phyloP scores from a whole-genome alignment of 2,329 filamentous ascomycete species.

The Aspergillus brasiliensis region DNA sequence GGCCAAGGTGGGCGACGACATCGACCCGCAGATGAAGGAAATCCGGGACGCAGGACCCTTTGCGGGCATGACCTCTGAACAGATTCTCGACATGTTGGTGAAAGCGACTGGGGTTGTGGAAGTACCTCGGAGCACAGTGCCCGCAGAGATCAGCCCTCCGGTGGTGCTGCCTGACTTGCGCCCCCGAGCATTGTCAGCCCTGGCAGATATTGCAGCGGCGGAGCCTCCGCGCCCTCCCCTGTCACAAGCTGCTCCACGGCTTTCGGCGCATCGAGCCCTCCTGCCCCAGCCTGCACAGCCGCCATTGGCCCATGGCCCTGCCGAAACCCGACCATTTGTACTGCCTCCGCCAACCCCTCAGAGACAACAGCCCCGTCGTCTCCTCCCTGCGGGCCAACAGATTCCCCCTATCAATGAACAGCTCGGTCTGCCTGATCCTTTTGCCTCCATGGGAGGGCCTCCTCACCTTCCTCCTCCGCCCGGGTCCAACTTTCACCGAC shows the following conservation, averaged over 20 bases:
- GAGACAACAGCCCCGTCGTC: constrained; percentile 38
- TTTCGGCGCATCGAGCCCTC: constrained; percentile 30
- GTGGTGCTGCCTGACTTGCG: constrained; percentile 15
- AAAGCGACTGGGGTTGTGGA: constrained; percentile 31
- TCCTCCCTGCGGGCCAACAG: constrained; percentile 38
- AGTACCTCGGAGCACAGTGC: constrained; percentile 10
- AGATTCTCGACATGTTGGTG: constrained; percentile 30
- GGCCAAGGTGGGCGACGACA: constrained; percentile 40
- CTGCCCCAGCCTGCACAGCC: constrained; percentile 32
- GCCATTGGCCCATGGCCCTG: constrained; percentile 27
- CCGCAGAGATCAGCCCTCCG: constrained; percentile 11
- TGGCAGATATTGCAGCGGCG: constrained; percentile 41
- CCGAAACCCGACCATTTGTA: constrained; percentile 36
- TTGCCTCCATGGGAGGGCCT: constrained; percentile 35
- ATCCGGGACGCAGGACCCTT: constrained; percentile 31
- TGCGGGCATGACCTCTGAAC: constrained; percentile 26
- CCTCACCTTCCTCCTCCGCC: constrained; percentile 45
- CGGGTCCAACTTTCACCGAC: constrained; percentile 40
- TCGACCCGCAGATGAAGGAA: constrained; percentile 43
- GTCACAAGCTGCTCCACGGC: constrained; percentile 51
- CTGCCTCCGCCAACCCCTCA: constrained; percentile 29
- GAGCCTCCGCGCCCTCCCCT: constrained; percentile 26
- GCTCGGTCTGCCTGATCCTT: constrained; percentile 41
- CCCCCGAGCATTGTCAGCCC: constrained; percentile 34
- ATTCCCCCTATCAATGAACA: constrained; percentile 35